Evolutionary conservation across 495 filamentous ascomycete species (phyloP).

Genomic region (Penicillium malachiteum): DNA sequence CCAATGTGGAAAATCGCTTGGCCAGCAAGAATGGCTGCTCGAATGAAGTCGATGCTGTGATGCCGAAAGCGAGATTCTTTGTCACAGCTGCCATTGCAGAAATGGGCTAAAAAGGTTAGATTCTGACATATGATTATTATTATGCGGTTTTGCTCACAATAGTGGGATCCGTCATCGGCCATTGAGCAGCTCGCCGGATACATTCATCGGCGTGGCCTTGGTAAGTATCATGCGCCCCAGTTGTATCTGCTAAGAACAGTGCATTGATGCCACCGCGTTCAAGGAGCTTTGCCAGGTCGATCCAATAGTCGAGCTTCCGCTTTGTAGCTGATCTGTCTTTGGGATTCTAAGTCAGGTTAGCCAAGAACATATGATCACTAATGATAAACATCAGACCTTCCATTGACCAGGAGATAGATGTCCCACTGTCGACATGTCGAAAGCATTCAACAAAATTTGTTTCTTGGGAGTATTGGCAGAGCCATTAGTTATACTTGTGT

Average conservation of each 20-base stretch:
- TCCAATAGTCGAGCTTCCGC: constrained; percentile 56
- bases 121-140: neutral
- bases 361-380: neutral
- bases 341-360: constrained; percentile 43
- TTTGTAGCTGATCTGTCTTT: constrained; percentile 57
- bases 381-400: constrained; percentile 37
- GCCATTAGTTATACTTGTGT: constrained; percentile 3
- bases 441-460: constrained; percentile 63
- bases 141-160: constrained; percentile 42
- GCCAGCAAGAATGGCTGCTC: constrained; percentile 59
- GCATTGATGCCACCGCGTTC: constrained; percentile 59
- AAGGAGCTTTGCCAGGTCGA: constrained; percentile 58
- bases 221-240: constrained; percentile 59
- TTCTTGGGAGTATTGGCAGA: constrained; percentile 42
- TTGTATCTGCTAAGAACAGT: constrained; percentile 61
- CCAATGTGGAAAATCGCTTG: constrained; percentile 60
- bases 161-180: constrained; percentile 54
- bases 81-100: constrained; percentile 52
- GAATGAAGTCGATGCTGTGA: constrained; percentile 56
- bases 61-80: constrained; percentile 46
- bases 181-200: constrained; percentile 54
- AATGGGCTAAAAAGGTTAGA: constrained; percentile 29
- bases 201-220: constrained; percentile 53
- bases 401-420: constrained; percentile 65
- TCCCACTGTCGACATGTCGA: constrained; percentile 61